Evolutionary conservation across 2,329 filamentous ascomycete species (phyloP).

Genomic region (Chaetomium sp.): DNA sequence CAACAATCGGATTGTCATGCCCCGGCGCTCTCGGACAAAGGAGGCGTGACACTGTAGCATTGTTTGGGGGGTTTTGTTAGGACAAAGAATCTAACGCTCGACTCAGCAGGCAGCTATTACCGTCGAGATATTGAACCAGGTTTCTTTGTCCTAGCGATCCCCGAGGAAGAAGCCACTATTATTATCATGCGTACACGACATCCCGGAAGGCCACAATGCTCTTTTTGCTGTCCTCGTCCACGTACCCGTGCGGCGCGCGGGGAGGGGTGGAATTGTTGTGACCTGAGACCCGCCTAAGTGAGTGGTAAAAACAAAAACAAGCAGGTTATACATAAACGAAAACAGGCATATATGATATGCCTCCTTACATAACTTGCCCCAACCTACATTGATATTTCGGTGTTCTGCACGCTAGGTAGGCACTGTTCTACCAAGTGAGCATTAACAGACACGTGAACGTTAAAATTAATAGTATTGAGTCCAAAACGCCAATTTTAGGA

Average conservation of each 20-base stretch:
- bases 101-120: not conserved
- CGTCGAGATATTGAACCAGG: not conserved
- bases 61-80: not conserved
- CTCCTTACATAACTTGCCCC: too few relatives aligned
- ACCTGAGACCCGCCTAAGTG: too few relatives aligned
- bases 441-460: too few relatives aligned
- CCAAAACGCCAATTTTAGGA: too few relatives aligned
- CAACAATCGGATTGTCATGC: conserved; percentile 15
- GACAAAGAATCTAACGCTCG: not conserved
- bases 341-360: too few relatives aligned
- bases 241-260: conserved; percentile 47
- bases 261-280: too few relatives aligned
- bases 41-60: not conserved
- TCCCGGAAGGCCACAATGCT: conserved; percentile 53
- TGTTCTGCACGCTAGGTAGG: too few relatives aligned
- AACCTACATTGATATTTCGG: too few relatives aligned
- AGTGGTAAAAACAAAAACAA: too few relatives aligned
- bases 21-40: conserved; percentile 11
- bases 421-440: too few relatives aligned
- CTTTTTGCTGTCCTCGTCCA: conserved; percentile 50
- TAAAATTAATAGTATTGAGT: too few relatives aligned
- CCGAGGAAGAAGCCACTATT: not conserved
- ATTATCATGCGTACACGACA: conserved; percentile 49
- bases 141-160: not conserved
- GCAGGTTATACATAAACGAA: too few relatives aligned